Percentiles rank a stretch among this genome's conserved stretches.
Conservation (phyloP, 805 yeast species). For the Maudiozyma bulderi region DNA sequence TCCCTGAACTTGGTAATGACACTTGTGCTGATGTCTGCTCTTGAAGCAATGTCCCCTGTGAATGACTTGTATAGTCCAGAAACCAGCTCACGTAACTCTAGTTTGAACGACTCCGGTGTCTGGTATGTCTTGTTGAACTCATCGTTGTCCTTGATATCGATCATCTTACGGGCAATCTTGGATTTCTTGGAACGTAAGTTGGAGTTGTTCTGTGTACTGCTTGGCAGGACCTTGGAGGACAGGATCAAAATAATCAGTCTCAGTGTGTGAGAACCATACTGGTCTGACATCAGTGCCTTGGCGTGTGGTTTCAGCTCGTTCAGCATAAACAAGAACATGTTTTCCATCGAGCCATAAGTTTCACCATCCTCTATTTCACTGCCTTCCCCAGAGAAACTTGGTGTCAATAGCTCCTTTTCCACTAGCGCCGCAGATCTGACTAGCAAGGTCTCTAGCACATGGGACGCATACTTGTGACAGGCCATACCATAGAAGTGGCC, state of each 20-base stretch:
- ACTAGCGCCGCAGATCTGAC: constrained; percentile 64
- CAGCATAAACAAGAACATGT: constrained; percentile 52
- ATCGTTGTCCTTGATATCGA: constrained; percentile 70
- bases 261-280: constrained; percentile 82
- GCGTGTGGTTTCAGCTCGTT: constrained; percentile 56
- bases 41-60: constrained; percentile 20
- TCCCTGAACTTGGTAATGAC: constrained; percentile 52
- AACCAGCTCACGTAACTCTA: constrained; percentile 45
- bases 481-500: constrained; percentile 72
- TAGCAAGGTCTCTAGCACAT: constrained; percentile 79
- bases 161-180: constrained; percentile 87
- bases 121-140: constrained; percentile 60
- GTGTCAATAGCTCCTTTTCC: constrained; percentile 58
- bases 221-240: constrained; percentile 71
- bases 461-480: constrained; percentile 86
- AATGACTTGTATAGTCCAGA: constrained; percentile 31
- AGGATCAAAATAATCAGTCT: constrained; percentile 62
- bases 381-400: constrained; percentile 29
- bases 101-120: constrained; percentile 60
- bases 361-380: constrained; percentile 30
- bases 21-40: constrained; percentile 22
- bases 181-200: constrained; percentile 74
- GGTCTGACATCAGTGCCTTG: constrained; percentile 54
- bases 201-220: constrained; percentile 57
- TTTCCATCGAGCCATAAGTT: constrained; percentile 50